Evolutionary conservation across 1,139 yeast species (phyloP).

Genomic region (Blastobotrys raffinosifermentans): DNA sequence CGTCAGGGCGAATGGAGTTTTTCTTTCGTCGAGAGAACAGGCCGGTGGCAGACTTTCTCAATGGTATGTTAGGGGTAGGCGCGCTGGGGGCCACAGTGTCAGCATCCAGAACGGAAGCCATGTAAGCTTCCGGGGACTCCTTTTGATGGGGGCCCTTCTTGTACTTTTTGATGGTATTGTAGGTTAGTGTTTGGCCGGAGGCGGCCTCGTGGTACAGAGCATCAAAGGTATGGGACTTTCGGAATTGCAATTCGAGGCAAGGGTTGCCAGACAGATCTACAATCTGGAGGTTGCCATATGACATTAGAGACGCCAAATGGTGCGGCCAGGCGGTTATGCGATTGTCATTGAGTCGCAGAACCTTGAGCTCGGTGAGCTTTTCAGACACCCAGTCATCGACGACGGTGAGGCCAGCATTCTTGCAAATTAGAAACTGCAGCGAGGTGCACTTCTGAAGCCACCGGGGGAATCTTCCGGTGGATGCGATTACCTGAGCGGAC

Average conservation of each 20-base stretch:
- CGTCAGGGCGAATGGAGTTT: constrained; percentile 4
- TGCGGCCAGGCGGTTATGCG: constrained; percentile 30
- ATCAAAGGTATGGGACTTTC: constrained; percentile 17
- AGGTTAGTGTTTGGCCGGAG: constrained; percentile 6
- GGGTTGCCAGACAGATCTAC: constrained; percentile 32
- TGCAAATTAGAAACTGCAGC: constrained; percentile 25
- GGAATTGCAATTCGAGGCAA: constrained; percentile 22
- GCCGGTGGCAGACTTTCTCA: constrained; percentile 4
- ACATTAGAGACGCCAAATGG: constrained; percentile 23
- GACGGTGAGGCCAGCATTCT: constrained; percentile 22
- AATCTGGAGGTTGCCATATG: constrained; percentile 22
- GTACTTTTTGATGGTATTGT: constrained; percentile 9
- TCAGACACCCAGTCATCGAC: constrained; percentile 30
- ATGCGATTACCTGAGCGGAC: constrained; percentile 17
- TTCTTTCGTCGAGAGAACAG: constrained; percentile 8
- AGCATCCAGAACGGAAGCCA: not conserved
- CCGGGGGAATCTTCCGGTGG: constrained; percentile 28
- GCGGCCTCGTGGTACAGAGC: constrained; percentile 17
- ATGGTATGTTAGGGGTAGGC: too few relatives aligned
- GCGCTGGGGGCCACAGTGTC: not conserved
- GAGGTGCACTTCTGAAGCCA: constrained; percentile 26
- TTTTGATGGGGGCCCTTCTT: constrained; percentile 4
- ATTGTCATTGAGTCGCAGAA: constrained; percentile 25
- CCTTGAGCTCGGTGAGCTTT: constrained; percentile 21
- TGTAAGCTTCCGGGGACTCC: constrained; percentile 8